Percentiles rank a stretch among this genome's conserved stretches.
Conservation (phyloP, 257 asterid genomes). For the Paraleonurus japonicus region DNA sequence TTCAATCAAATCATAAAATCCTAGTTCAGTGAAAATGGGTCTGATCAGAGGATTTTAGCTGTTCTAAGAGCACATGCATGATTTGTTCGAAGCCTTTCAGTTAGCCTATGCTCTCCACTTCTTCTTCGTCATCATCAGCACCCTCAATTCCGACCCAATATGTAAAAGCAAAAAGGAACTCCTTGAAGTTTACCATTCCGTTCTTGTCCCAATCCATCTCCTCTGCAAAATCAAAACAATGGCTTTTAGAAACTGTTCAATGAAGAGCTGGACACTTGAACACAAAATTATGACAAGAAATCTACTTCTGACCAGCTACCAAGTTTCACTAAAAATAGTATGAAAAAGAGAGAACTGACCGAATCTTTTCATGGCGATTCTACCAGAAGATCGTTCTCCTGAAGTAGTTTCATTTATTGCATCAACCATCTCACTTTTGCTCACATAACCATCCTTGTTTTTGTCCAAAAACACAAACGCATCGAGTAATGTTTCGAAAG, state of each 20-base stretch:
- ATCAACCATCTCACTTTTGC: conserved; percentile 75
- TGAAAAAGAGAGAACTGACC: conserved; percentile 39
- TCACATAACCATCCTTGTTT: conserved; percentile 85
- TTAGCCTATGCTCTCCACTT: conserved; percentile 11
- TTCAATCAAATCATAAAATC: conserved; percentile 4
- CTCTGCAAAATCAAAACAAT: conserved; percentile 40
- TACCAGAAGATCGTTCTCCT: conserved; percentile 85
- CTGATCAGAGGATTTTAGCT: background rate
- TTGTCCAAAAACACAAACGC: conserved; percentile 88
- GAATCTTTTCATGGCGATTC: conserved; percentile 87
- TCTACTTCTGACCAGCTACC: background rate
- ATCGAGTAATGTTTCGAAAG: conserved; percentile 80
- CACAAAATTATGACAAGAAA: background rate
- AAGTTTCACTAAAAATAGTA: background rate
- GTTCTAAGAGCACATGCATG: background rate
- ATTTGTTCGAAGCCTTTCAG: background rate
- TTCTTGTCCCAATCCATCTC: conserved; percentile 99
- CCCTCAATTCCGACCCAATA: conserved; percentile 90
- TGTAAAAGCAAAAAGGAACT: conserved; percentile 88
- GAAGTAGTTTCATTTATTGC: conserved; percentile 71
- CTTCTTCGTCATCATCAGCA: conserved; percentile 47
- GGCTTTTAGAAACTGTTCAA: background rate
- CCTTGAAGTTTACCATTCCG: conserved; percentile 90
- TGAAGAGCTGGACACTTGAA: background rate
- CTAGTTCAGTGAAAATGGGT: background rate